phyloP scores from a whole-genome alignment of 2,329 filamentous ascomycete species.

The Cercospora beticola region DNA sequence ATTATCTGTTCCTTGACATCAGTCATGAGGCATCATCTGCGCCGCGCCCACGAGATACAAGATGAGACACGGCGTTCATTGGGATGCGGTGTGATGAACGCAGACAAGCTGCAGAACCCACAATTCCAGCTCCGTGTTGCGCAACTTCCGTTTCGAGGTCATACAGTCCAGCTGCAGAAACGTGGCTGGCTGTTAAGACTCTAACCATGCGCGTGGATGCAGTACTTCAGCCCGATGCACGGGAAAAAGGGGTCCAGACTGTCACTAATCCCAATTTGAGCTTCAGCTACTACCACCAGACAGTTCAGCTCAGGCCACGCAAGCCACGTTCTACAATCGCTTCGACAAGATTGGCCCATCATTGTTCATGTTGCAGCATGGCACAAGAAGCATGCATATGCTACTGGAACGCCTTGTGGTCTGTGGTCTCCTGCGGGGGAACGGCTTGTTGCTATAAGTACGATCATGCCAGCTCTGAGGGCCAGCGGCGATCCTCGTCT shows the following conservation, averaged over 20 bases:
- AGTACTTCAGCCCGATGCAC: not conserved
- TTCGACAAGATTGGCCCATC: not conserved
- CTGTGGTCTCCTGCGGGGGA: not conserved
- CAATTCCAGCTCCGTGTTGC: not conserved
- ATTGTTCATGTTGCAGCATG: not conserved
- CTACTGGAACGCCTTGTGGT: not conserved
- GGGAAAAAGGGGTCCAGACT: not conserved
- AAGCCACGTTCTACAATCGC: slow-evolving; percentile 4
- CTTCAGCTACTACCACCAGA: slow-evolving; percentile 3
- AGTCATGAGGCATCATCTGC: not conserved
- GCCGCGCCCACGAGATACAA: not conserved
- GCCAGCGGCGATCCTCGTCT: not conserved
- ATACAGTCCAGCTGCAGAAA: not conserved
- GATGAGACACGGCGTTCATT: not conserved
- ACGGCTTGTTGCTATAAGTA: not conserved
- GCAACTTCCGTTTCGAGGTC: slow-evolving; percentile 1
- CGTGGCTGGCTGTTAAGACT: slow-evolving; percentile 8
- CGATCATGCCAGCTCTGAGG: not conserved
- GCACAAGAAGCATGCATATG: slow-evolving; percentile 5
- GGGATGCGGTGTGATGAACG: not conserved
- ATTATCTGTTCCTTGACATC: not conserved
- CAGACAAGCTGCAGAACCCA: not conserved
- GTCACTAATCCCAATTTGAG: slow-evolving; percentile 7
- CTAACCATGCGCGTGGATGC: not conserved
- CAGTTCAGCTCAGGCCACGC: slow-evolving; percentile 8